Evolutionary conservation across 78 protist species (phyloP).

Genomic region (Monocercomonoides exilis): DNA sequence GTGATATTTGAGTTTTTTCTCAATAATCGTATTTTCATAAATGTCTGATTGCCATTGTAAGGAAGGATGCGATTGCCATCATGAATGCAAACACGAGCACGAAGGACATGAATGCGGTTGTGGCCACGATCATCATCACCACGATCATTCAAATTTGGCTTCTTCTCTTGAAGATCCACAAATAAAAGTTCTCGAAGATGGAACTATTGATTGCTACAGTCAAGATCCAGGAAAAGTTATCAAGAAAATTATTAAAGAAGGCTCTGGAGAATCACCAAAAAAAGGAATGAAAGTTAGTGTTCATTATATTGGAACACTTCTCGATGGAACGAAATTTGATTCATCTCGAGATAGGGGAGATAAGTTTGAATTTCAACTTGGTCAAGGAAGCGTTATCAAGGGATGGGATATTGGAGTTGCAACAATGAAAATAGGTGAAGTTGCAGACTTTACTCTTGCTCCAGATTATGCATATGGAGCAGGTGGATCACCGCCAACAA

Average conservation of each 20-base stretch:
- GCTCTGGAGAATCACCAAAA: not conserved
- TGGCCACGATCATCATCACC: not conserved
- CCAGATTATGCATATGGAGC: conserved; percentile 41
- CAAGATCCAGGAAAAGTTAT: not conserved
- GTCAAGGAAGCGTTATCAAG: conserved; percentile 32
- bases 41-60: too few relatives aligned
- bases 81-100: too few relatives aligned
- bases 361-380: conserved; percentile 24
- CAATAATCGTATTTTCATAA: too few relatives aligned
- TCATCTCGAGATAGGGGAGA: conserved; percentile 24
- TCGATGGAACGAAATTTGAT: conserved; percentile 32
- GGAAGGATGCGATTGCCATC: too few relatives aligned
- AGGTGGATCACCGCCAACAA: conserved; percentile 19
- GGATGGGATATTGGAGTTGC: conserved; percentile 52
- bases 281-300: not conserved
- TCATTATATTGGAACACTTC: conserved; percentile 3
- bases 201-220: not conserved
- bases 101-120: not conserved
- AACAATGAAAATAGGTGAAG: conserved; percentile 33
- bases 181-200: not conserved
- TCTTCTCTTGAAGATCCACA: not conserved
- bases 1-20: too few relatives aligned
- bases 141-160: too few relatives aligned
- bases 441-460: not conserved
- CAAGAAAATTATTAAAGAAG: not conserved